A percentile compares a stretch with the other conserved stretches of the same genome.
Conservation (phyloP, 371 early-diverging fungal genomes). For the Mucor circinelloides region DNA sequence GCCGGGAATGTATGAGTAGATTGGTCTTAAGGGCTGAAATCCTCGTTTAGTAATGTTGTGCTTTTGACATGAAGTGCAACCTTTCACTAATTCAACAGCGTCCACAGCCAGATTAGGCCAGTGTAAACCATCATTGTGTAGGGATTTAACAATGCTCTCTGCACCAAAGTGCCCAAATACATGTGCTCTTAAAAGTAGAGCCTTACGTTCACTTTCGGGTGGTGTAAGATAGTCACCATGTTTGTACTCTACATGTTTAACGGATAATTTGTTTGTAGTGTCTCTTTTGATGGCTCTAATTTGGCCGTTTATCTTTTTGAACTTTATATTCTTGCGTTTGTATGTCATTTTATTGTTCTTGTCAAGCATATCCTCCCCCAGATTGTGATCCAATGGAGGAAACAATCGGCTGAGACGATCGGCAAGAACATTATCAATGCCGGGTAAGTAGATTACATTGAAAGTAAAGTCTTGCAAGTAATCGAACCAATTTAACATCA, state of each 20-base stretch:
- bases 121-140: constrained; percentile 15
- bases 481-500: constrained; percentile 22
- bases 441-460: constrained; percentile 9
- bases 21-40: neutral
- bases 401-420: constrained; percentile 14
- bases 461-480: constrained; percentile 20
- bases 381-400: neutral
- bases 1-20: neutral
- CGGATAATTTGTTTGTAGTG: too few relatives aligned
- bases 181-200: constrained; percentile 11
- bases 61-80: neutral
- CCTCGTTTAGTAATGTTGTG: neutral
- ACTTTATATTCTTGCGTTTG: neutral
- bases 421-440: constrained; percentile 11
- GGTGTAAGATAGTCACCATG: constrained; percentile 9
- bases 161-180: constrained; percentile 18
- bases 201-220: constrained; percentile 1
- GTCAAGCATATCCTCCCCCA: constrained; percentile 18
- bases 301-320: too few relatives aligned
- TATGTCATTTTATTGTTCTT: too few relatives aligned
- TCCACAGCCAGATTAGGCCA: constrained; percentile 7
- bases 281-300: neutral
- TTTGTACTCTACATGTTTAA: neutral
- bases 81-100: neutral
- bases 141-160: neutral